These are phyloP conservation scores for Penicillium parvum DNA, from an alignment of 495 filamentous ascomycete genomes.

Conservation along the genomic window DNA sequence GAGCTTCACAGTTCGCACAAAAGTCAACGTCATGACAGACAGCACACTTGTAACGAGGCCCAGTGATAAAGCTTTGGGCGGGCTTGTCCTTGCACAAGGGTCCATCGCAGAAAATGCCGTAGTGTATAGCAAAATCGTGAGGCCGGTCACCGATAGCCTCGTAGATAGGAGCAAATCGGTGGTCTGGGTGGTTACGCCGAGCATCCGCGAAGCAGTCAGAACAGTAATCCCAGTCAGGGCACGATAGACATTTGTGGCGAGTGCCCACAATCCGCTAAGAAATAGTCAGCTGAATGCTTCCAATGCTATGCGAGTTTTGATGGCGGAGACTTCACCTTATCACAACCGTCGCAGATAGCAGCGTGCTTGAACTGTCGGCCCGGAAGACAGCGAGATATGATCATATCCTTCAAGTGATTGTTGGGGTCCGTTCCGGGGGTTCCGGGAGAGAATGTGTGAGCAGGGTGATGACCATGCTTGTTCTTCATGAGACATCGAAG, in stretches of 20 bases:
- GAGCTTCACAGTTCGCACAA: slow-evolving; percentile 89
- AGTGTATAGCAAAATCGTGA: slow-evolving; percentile 55
- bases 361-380: slow-evolving; percentile 79
- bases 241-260: slow-evolving; percentile 95
- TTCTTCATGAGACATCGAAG: slow-evolving; percentile 67
- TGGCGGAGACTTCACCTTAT: slow-evolving; percentile 54
- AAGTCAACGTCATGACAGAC: slow-evolving; percentile 96
- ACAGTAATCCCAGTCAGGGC: slow-evolving; percentile 98
- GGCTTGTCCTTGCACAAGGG: slow-evolving; percentile 69
- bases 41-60: slow-evolving; percentile 93
- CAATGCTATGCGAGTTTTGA: too few relatives aligned
- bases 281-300: too few relatives aligned
- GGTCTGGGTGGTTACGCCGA: slow-evolving; percentile 64
- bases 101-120: slow-evolving; percentile 91
- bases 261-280: slow-evolving; percentile 71
- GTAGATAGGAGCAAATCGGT: slow-evolving; percentile 89
- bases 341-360: slow-evolving; percentile 93
- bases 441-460: slow-evolving; percentile 63
- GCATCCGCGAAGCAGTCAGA: slow-evolving; percentile 66
- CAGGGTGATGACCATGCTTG: slow-evolving; percentile 90
- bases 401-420: slow-evolving; percentile 38
- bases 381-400: slow-evolving; percentile 62
- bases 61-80: slow-evolving; percentile 65
- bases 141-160: slow-evolving; percentile 62
- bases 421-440: slow-evolving; percentile 32